Base-by-base conservation (phyloP, 768 basidiomycete species). In the Rossbeevera mucosa region DNA sequence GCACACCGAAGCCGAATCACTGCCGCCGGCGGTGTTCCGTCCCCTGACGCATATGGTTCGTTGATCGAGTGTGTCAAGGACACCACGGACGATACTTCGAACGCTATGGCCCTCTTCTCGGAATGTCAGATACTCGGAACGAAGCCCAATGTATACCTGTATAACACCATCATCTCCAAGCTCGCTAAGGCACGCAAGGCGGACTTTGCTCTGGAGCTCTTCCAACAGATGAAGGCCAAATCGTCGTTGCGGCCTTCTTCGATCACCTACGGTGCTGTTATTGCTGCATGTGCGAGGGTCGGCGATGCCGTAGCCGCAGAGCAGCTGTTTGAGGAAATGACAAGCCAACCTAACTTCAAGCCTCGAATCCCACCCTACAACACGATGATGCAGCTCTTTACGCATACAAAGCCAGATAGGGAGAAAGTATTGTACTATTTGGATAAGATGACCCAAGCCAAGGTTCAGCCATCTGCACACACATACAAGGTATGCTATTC, bases 321-420 rank as follows among this genome's bases (percentile, higher is more conserved):
- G 68, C 72, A 75, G 8, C 71, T 96, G 42, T 99, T 96, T 72
- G 64, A 71, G 50, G 94, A 97, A 74, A 98, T 99, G 96, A 67
- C 75, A 0, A 57, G 69, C 41, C 76, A 82, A 53, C 74, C 70
- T 30, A 86, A 85, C 59, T 97, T 93, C 77, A 86, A 78, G 71
- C 86, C 94, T 8, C 78, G 94, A 7, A 85, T 96, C 1, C 96
- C 95, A 18, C 95, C 95, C 1, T 99, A 85, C 78, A 99, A 99
- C 73, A 94, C 88, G 29, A 96, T 99, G 94, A 97, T 99, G 82
- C 96, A 99, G 68, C 76, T 95, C 61, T 94, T 92, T 71, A 86
- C 88, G 45, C 82, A 86, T 50, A 93, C 88, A n/a, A 90, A 88
- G 67, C 95, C 93, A 2, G 86, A 91, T 56, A 81, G 93, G 48